Evolutionary conservation across 2,329 filamentous ascomycete genomes (phyloP), one percentile per base, ranked within the genome.

Genomic region (Ascochyta viciae-villosae): DNA sequence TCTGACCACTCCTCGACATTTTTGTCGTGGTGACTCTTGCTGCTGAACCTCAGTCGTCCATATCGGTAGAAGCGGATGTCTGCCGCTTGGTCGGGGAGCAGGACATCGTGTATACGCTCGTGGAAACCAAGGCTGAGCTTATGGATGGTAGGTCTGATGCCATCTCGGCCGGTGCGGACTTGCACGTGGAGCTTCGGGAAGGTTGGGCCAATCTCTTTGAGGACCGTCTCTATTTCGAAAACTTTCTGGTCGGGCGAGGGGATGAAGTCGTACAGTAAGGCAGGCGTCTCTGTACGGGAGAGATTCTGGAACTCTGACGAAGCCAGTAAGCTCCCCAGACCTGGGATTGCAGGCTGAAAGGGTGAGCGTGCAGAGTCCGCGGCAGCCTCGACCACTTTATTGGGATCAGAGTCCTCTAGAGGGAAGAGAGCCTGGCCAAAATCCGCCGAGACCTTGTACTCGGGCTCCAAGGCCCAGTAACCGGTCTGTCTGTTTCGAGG

Each of bases 21-120:
- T 16, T 53, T 42, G 16, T 67, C 55, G 1, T 56, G 37, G 26
- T 58, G 33, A 2, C 52, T 50, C 19, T 49, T 53, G n/a, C 43
- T 52, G 16, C 40, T 29, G 23, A 71, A 50, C 8, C 47, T 48
- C 16, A 75, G 24, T 4, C 49, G 57, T 22, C 64, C 60, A 8
- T 57, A 53, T 15, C 46, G 55, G 13, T 49, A 37, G 52, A 75
- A 74, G 1, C 67, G 65, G 9, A 76, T 40, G 40, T 76, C 74
- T 4, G 57, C 47, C 4, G 66, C 62, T 41, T 65, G 55, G 23
- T 68, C 61, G 0, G 74, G 74, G 12, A 76, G 64, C 1, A 75
- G 57, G 1, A 74, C 70, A 40, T 74, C 64, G 38, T 71, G 64
- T 4, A 59, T 34, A 3, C 59, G 60, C 27, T 70, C 54, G 15